Evolutionary conservation across 1,284 basidiomycete species (phyloP).

Genomic region (Trichosporon sp.): DNA sequence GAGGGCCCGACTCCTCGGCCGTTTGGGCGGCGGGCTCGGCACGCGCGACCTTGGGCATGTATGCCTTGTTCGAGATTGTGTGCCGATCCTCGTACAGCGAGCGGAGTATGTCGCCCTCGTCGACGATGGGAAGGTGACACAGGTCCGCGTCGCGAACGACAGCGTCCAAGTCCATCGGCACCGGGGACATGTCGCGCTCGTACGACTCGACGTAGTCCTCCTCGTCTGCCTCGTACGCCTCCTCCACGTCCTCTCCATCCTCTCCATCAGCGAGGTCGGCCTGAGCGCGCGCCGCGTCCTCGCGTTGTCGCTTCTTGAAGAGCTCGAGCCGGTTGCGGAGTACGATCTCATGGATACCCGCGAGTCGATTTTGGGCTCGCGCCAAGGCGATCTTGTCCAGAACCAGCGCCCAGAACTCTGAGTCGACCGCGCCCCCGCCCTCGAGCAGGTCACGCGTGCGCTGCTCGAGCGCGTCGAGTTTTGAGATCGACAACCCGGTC

Average conservation of each 20-base stretch:
- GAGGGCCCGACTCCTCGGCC: background rate
- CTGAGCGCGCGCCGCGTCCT: constrained; percentile 89
- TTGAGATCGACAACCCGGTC: constrained; percentile 65
- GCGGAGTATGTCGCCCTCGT: constrained; percentile 67
- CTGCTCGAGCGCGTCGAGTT: constrained; percentile 78
- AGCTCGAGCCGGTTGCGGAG: constrained; percentile 94
- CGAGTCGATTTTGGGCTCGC: constrained; percentile 73
- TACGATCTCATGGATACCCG: constrained; percentile 90
- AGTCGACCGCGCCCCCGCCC: constrained; percentile 91
- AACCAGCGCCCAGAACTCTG: constrained; percentile 95
- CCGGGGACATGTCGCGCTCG: constrained; percentile 78
- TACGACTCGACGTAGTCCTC: constrained; percentile 67
- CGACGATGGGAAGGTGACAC: constrained; percentile 69
- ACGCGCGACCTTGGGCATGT: constrained; percentile 73
- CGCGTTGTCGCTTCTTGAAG: constrained; percentile 88
- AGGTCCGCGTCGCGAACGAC: constrained; percentile 71
- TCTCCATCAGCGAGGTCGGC: constrained; percentile 72
- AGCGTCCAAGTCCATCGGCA: constrained; percentile 68
- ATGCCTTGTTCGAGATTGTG: constrained; percentile 7
- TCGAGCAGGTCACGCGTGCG: constrained; percentile 84
- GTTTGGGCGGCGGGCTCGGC: constrained; percentile 64
- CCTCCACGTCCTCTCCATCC: constrained; percentile 53
- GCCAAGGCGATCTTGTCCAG: constrained; percentile 69
- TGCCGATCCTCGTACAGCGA: constrained; percentile 36
- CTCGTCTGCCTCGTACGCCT: constrained; percentile 41